Evolutionary conservation across 768 basidiomycete species (phyloP).

Genomic region (Naganishia vaughanmartiniae): DNA sequence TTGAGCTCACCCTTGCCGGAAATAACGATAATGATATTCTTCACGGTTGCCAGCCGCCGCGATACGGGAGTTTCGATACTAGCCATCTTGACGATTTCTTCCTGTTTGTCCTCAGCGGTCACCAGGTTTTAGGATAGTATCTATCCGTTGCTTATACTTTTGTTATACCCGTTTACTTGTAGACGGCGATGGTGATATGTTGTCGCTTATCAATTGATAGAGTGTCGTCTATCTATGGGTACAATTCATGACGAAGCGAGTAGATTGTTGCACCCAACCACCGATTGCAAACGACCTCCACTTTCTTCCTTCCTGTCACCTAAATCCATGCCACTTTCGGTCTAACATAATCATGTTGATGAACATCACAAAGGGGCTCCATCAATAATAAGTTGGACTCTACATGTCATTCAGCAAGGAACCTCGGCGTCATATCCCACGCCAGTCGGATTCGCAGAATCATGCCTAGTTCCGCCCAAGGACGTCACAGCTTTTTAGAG

Average conservation of each 20-base stretch:
- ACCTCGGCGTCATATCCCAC: not conserved
- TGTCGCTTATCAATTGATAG: slow-evolving; percentile 17
- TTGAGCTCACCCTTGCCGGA: slow-evolving; percentile 72
- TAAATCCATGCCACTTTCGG: no score
- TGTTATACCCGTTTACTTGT: not conserved
- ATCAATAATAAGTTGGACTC: not conserved
- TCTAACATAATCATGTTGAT: slow-evolving; percentile 2
- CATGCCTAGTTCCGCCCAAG: not conserved
- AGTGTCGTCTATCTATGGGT: no score
- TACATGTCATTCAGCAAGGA: not conserved
- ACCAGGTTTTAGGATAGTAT: not conserved
- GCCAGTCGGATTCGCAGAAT: not conserved
- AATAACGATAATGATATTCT: slow-evolving; percentile 84
- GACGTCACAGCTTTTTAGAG: not conserved
- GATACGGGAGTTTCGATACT: slow-evolving; percentile 61
- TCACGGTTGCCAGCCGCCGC: slow-evolving; percentile 68
- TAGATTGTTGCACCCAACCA: no score
- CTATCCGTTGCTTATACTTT: not conserved
- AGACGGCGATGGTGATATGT: not conserved
- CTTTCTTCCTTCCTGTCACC: slow-evolving; percentile 1
- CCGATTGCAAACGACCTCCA: slow-evolving; percentile 17
- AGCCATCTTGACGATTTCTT: slow-evolving; percentile 17
- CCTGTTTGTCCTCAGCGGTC: not conserved
- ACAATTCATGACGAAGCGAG: no score
- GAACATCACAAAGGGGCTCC: slow-evolving; percentile 15